Percentiles rank a stretch among this genome's conserved stretches.
These are phyloP conservation scores for Citrus australasica DNA, from an alignment of 345 rosid genomes.

Conservation along the genomic window DNA sequence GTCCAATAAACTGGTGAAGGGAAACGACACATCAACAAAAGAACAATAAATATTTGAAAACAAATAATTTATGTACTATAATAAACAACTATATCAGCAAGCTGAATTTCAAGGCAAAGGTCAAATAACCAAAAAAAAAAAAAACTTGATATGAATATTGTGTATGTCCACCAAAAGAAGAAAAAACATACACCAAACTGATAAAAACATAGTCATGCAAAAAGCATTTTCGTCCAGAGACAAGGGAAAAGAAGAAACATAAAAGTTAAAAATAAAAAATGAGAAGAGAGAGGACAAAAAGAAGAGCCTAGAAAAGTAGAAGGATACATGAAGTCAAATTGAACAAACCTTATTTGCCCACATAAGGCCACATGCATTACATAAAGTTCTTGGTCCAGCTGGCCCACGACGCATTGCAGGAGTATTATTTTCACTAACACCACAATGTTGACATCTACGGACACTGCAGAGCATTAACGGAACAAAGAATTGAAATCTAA, in stretches of 20 bases:
- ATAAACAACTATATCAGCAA: neutral
- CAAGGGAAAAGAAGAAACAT: neutral
- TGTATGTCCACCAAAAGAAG: neutral
- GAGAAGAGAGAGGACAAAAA: too few relatives aligned
- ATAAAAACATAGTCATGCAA: neutral
- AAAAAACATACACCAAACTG: neutral
- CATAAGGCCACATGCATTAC: slow-evolving; percentile 88
- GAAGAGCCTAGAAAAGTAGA: too few relatives aligned
- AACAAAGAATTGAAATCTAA: neutral
- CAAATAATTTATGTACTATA: neutral
- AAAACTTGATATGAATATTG: neutral
- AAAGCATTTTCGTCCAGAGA: neutral
- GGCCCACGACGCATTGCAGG: slow-evolving; percentile 91
- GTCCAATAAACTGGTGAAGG: slow-evolving; percentile 11
- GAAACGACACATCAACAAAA: slow-evolving; percentile 2
- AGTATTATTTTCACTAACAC: slow-evolving; percentile 62
- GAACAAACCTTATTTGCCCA: slow-evolving; percentile 75
- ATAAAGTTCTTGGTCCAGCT: slow-evolving; percentile 76
- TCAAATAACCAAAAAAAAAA: neutral
- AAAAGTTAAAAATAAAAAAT: neutral
- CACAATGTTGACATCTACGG: slow-evolving; percentile 67
- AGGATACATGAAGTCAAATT: neutral
- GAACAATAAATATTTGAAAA: neutral
- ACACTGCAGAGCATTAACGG: slow-evolving; percentile 30
- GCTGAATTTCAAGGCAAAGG: neutral